Percentiles rank a stretch among this genome's conserved stretches.
Conservation (phyloP, 1,139 yeast genomes). For the Schwanniomyces etchellsii region DNA sequence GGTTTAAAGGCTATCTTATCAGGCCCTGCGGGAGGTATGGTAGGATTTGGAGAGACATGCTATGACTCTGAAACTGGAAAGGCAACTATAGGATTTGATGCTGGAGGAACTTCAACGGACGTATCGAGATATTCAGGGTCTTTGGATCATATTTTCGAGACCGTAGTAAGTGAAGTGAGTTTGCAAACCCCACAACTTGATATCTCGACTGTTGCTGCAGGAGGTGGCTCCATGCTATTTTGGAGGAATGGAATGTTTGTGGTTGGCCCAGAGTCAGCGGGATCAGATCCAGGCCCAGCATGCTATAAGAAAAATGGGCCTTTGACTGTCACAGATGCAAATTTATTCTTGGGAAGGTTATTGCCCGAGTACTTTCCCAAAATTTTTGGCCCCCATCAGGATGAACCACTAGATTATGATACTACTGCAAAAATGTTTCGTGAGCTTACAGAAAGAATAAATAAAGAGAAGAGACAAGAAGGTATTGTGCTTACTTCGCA, state of each 20-base stretch:
- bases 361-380: slow-evolving; percentile 37
- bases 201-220: slow-evolving; percentile 44
- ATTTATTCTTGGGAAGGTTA: slow-evolving; percentile 35
- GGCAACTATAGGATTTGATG: slow-evolving; percentile 44
- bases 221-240: slow-evolving; percentile 42
- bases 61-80: slow-evolving; percentile 21
- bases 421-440: slow-evolving; percentile 23
- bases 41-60: slow-evolving; percentile 44
- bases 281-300: slow-evolving; percentile 45
- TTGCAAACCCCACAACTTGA: slow-evolving; percentile 43
- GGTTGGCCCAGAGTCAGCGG: slow-evolving; percentile 45
- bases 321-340: slow-evolving; percentile 43
- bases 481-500: slow-evolving; percentile 24
- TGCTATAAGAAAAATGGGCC: slow-evolving; percentile 45
- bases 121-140: slow-evolving; percentile 36
- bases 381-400: slow-evolving; percentile 40
- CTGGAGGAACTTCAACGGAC: slow-evolving; percentile 47
- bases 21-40: slow-evolving; percentile 50
- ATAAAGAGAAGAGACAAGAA: slow-evolving; percentile 17
- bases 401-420: slow-evolving; percentile 32
- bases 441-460: slow-evolving; percentile 29
- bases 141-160: slow-evolving; percentile 38
- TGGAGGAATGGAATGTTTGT: slow-evolving; percentile 44
- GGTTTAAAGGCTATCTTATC: slow-evolving; percentile 44
- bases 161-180: slow-evolving; percentile 38